Percentiles rank a stretch among this genome's conserved stretches.
Evolutionary conservation across 2,329 filamentous ascomycete species (phyloP).

Genomic region (Verticillium zaregamsianum): DNA sequence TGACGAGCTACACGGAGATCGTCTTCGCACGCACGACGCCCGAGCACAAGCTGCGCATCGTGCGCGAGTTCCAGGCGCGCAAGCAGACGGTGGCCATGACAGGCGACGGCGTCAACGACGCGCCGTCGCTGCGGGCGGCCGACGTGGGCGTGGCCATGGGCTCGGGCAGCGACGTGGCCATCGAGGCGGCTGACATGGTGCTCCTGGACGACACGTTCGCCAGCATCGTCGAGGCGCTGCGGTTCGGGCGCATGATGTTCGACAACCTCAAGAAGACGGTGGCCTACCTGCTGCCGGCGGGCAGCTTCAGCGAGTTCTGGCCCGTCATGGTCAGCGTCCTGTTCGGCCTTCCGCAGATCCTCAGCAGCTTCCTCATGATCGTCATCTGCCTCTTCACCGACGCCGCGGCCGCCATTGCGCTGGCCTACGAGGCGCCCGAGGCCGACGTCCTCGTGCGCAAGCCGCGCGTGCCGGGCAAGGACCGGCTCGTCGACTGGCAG

Average conservation of each 20-base stretch:
- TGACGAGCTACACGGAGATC: constrained; percentile 72
- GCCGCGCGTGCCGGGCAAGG: constrained; percentile 64
- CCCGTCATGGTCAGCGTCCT: constrained; percentile 69
- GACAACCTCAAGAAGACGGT: constrained; percentile 84
- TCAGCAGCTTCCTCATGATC: constrained; percentile 71
- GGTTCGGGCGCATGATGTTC: constrained; percentile 79
- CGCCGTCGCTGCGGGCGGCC: constrained; percentile 72
- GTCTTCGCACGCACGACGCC: constrained; percentile 83
- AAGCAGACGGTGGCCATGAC: constrained; percentile 80
- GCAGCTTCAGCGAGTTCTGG: constrained; percentile 72
- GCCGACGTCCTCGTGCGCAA: constrained; percentile 67
- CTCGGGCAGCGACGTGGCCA: constrained; percentile 79
- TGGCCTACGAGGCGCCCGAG: constrained; percentile 75
- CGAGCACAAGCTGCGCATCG: constrained; percentile 86
- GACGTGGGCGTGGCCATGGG: constrained; percentile 92
- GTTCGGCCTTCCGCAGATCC: constrained; percentile 69
- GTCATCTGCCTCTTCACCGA: constrained; percentile 73
- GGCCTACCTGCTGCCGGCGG: constrained; percentile 69
- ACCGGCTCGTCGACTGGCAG: constrained; percentile 69
- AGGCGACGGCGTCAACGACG: constrained; percentile 84
- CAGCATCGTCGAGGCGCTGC: constrained; percentile 76
- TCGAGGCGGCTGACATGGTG: constrained; percentile 77
- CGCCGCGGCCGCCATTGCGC: constrained; percentile 65
- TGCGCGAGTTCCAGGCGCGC: constrained; percentile 77
- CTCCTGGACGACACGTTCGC: constrained; percentile 87